These are phyloP conservation scores for Hysterium pulicare DNA, from an alignment of 2,329 filamentous ascomycete genomes.

Conservation along the genomic window DNA sequence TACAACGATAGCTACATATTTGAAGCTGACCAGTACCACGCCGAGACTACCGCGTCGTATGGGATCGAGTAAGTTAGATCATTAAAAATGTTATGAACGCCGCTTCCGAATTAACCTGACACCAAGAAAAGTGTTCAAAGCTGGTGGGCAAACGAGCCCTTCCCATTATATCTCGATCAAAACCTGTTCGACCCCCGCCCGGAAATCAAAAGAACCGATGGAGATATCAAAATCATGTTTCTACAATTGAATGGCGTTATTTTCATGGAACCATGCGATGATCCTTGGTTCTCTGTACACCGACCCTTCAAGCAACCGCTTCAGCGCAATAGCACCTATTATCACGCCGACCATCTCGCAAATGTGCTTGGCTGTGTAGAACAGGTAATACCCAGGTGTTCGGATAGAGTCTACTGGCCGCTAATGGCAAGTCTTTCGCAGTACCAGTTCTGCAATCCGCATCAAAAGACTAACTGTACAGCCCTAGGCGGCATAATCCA, in stretches of 20 bases:
- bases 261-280: constrained; percentile 6
- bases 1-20: neutral
- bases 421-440: too few relatives aligned
- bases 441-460: neutral
- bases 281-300: constrained; percentile 10
- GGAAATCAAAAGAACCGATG: constrained; percentile 8
- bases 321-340: neutral
- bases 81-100: too few relatives aligned
- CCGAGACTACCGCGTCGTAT: neutral
- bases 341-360: constrained; percentile 4
- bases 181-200: constrained; percentile 5
- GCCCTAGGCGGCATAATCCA: constrained; percentile 6
- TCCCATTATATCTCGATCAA: constrained; percentile 4
- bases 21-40: neutral
- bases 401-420: too few relatives aligned
- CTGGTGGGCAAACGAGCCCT: neutral
- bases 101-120: too few relatives aligned
- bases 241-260: constrained; percentile 4
- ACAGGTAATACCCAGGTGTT: too few relatives aligned
- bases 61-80: neutral
- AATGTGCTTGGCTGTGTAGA: constrained; percentile 7
- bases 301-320: constrained; percentile 2
- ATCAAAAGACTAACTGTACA: constrained; percentile 4
- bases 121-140: neutral
- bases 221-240: constrained; percentile 7